A percentile compares a stretch with the other conserved stretches of the same genome.
These are phyloP conservation scores for Calocera viscosa DNA, from an alignment of 768 basidiomycete species.

Conservation along the genomic window DNA sequence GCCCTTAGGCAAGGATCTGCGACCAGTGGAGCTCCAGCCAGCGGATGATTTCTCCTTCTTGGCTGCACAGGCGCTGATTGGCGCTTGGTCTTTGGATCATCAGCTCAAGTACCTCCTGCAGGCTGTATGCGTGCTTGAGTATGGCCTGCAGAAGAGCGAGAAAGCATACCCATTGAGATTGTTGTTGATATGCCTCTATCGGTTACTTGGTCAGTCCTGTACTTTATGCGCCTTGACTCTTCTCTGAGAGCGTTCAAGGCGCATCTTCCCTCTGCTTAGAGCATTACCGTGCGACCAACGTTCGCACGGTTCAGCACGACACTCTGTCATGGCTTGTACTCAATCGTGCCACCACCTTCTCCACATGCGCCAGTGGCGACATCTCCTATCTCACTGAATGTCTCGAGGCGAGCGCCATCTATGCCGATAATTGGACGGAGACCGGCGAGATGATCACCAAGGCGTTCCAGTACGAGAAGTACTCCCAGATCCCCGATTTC, in stretches of 20 bases:
- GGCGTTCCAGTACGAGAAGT: slow-evolving; percentile 68
- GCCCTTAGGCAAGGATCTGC: slow-evolving; percentile 46
- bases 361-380: slow-evolving; percentile 61
- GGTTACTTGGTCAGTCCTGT: slow-evolving; percentile 49
- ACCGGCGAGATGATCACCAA: slow-evolving; percentile 70
- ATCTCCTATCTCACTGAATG: slow-evolving; percentile 64
- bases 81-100: slow-evolving; percentile 15
- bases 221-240: slow-evolving; percentile 9
- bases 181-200: slow-evolving; percentile 68
- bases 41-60: slow-evolving; percentile 75
- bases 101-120: slow-evolving; percentile 41
- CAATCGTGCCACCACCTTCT: slow-evolving; percentile 66
- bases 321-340: slow-evolving; percentile 77
- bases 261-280: slow-evolving; percentile 60
- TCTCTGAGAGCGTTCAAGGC: slow-evolving; percentile 33
- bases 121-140: slow-evolving; percentile 57
- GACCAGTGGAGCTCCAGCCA: slow-evolving; percentile 69
- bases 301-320: slow-evolving; percentile 80
- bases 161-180: slow-evolving; percentile 69
- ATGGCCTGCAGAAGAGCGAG: slow-evolving; percentile 55
- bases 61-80: slow-evolving; percentile 51
- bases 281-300: slow-evolving; percentile 63
- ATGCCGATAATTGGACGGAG: slow-evolving; percentile 70
- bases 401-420: slow-evolving; percentile 68
- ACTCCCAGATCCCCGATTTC: slow-evolving; percentile 83